Evolutionary conservation across 192 early-diverging fungal genomes (phyloP).

Genomic region (Rhizoclosmatium sp.): DNA sequence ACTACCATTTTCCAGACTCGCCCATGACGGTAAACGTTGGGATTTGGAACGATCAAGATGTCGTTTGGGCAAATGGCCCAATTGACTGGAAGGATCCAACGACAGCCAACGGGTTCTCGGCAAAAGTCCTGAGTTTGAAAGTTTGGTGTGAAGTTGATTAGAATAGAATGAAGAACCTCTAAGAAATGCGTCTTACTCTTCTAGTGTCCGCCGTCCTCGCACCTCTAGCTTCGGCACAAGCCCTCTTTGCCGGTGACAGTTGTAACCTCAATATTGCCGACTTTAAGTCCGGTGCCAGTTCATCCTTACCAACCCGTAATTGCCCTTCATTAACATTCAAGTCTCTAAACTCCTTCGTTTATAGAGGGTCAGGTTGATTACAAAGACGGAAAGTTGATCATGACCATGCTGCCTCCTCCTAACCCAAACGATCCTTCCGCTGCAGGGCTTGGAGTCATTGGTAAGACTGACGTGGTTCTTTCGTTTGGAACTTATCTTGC

Average conservation of each 20-base stretch:
- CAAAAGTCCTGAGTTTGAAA: constrained; percentile 6
- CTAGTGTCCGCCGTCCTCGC: neutral
- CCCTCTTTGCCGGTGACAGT: constrained; percentile 1
- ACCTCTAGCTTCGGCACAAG: neutral
- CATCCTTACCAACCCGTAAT: neutral
- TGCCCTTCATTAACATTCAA: neutral
- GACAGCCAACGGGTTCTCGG: neutral
- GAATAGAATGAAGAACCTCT: no score
- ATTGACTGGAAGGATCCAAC: neutral
- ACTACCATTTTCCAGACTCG: constrained; percentile 33
- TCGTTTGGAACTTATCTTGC: neutral
- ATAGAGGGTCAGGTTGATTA: constrained; percentile 13
- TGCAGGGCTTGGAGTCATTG: neutral
- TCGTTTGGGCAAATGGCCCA: constrained; percentile 7
- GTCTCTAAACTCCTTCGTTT: neutral
- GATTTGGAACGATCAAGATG: constrained; percentile 26
- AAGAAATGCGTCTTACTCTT: neutral
- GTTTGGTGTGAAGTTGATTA: neutral
- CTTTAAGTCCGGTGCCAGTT: neutral
- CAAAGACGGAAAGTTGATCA: neutral
- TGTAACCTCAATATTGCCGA: constrained; percentile 14
- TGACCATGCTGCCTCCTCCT: constrained; percentile 16
- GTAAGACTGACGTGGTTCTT: neutral
- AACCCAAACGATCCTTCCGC: neutral
- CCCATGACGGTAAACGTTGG: constrained; percentile 28